Base-by-base conservation (phyloP, 495 filamentous ascomycete species). In the Monascus purpureus region DNA sequence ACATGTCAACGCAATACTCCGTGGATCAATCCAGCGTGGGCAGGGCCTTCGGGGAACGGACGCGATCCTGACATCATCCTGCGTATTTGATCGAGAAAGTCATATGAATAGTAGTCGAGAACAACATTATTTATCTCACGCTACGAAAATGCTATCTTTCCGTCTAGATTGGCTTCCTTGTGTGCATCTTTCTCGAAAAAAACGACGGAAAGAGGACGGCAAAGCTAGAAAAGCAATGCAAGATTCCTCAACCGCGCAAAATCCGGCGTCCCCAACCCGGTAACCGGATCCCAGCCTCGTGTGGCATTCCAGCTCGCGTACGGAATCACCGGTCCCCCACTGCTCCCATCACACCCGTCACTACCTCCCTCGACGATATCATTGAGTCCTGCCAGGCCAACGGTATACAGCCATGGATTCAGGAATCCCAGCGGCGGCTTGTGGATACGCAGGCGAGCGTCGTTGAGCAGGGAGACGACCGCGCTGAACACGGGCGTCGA, bases 341-440 rank as follows among this genome's bases (percentile, higher is more conserved):
- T 60, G 2, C 46, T 42, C 0, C 63, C 67, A 25, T 63, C 62
- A 40, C 80, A 85, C 1, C 80, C 80, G 0, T 55, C 63, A 22
- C 69, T 73, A 4, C 66, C 67, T 1, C 77, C 77, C 8, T 44
- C 30, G 2, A 60, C 61, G 29, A 87, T 72, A 40, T 87, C 81
- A 9, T 66, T 81, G 31, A 84, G 54, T 1, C 59, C 75, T 7
- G 50, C 35, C 25, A 53, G 50, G 8, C 59, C 72, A 5, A 40
- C 51, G 7, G 55, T 55, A 53, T 84, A 86, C 17, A 86, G 42
- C 74, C 74, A 81, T 0, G 79, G 80, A 47, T 87, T 86, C 19
- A 84, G 43, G 59, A 83, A 85, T 0, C 81, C 81, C 32, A 86
- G 46, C 0, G 67, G 52, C 0, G 69, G 55, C 43, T 71, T 50